Conservation (phyloP, 306 rosid genomes). For the Benincasa hispida region DNA sequence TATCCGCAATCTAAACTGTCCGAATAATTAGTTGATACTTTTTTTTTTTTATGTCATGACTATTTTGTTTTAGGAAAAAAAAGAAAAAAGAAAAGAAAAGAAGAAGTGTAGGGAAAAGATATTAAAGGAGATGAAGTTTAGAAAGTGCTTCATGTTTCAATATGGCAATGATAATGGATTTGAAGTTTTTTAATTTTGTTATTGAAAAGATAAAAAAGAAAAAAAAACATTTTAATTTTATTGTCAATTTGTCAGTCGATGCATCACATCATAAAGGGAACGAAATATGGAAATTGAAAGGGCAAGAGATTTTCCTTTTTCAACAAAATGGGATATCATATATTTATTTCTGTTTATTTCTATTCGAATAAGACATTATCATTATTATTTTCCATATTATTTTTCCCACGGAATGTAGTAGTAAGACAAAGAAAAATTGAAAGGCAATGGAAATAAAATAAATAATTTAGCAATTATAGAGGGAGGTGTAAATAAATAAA, state of each 20-base stretch:
- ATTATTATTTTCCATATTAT: neutral
- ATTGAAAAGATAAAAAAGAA: neutral
- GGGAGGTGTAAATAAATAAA: neutral
- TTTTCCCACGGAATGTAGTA: neutral
- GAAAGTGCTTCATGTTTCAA: neutral
- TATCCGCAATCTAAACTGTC: too few relatives aligned
- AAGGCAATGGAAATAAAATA: neutral
- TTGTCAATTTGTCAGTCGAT: neutral
- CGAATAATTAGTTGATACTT: too few relatives aligned
- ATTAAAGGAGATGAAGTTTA: neutral
- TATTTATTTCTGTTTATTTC: neutral
- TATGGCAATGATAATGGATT: neutral
- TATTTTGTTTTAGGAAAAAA: too few relatives aligned
- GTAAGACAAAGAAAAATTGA: neutral
- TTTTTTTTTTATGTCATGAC: too few relatives aligned
- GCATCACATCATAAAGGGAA: constrained; percentile 1
- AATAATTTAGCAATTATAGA: neutral
- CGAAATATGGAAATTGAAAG: neutral
- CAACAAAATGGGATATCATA: neutral
- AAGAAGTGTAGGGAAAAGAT: neutral
- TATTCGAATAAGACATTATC: neutral
- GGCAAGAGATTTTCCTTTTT: neutral
- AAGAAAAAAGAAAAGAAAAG: too few relatives aligned
- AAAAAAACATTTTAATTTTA: neutral
- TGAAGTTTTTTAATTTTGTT: neutral